A percentile compares a stretch with the other conserved stretches of the same genome.
Evolutionary conservation across 1,284 basidiomycete species (phyloP).

Genomic region (Irpex sp.): DNA sequence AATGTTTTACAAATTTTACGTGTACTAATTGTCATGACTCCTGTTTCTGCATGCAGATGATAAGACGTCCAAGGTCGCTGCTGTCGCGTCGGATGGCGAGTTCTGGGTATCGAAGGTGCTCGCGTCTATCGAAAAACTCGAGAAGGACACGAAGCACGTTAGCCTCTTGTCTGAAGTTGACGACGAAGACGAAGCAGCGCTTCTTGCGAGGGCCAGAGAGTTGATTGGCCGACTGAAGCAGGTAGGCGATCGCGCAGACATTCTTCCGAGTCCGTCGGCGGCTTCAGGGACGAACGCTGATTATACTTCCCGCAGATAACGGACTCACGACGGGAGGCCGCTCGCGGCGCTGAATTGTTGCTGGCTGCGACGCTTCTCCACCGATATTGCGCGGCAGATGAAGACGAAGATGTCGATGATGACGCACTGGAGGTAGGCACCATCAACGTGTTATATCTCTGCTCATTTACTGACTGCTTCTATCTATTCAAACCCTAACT

Average conservation of each 20-base stretch:
- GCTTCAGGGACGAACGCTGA: background rate
- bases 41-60: conserved; percentile 31
- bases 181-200: conserved; percentile 54
- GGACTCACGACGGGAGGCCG: conserved; percentile 47
- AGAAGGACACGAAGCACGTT: conserved; percentile 72
- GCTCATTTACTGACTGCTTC: background rate
- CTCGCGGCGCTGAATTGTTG: conserved; percentile 69
- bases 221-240: conserved; percentile 44
- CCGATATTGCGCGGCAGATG: conserved; percentile 59
- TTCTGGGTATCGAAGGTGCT: conserved; percentile 80
- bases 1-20: conserved; percentile 2
- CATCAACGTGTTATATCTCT: background rate
- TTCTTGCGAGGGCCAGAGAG: conserved; percentile 46
- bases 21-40: conserved; percentile 4
- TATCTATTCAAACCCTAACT: conserved; percentile 1
- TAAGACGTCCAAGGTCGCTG: conserved; percentile 52
- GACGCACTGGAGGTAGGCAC: conserved; percentile 56
- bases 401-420: conserved; percentile 39
- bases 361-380: conserved; percentile 68
- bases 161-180: conserved; percentile 44
- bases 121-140: conserved; percentile 54
- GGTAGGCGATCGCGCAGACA: conserved; percentile 30
- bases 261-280: too few species aligned
- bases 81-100: conserved; percentile 67
- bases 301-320: conserved; percentile 33